Evolutionary conservation across 257 asterid species (phyloP), one percentile per base, ranked within the genome.

Genomic region (Scutellaria baicalensis): DNA sequence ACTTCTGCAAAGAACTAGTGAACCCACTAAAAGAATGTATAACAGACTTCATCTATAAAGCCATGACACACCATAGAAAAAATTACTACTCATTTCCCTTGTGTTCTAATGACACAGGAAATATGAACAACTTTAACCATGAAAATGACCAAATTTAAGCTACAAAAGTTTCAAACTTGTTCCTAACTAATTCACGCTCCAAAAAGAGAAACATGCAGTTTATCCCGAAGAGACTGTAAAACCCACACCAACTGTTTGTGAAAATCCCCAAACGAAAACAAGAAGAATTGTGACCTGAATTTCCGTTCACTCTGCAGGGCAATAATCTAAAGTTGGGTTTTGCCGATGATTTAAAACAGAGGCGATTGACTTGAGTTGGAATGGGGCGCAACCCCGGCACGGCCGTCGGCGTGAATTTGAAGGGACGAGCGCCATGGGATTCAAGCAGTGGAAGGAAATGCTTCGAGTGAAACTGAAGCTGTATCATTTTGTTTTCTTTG

Each of bases 381-480:
- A 14, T 39, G 52, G 74, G 61, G 17, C 68, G 80, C 47, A 55
- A 7, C 21, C 40, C 54, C 63, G 77, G 60, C 58, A 33, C 40
- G 51, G 68, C 64, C 76, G 48, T 58, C 40, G 86, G 80, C 70
- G 71, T 21, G 58, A 69, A 73, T 20, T 67, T 77, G 58, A 44
- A 64, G 40, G 59, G 57, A 18, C 8, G 64, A 49, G 18, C 78
- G 69, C 69, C 82, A 64, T 67, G 75, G 59, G 63, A 54, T 43
- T 62, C 65, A 18, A 43, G 76, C 75, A 47, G 64, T 2, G 81
- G 61, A 43, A 70, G 49, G 38, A 71, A 68, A 47, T 66, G 83
- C 78, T 68, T 70, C 66, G 64, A 77, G 74, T 72, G 86, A 60
- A 78, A 80, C 38, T 79, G 82, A 75, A 81, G 83, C 78, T 73